These are phyloP conservation scores for Diaporthe amygdali DNA, from an alignment of 2,329 filamentous ascomycete genomes.

Conservation along the genomic window DNA sequence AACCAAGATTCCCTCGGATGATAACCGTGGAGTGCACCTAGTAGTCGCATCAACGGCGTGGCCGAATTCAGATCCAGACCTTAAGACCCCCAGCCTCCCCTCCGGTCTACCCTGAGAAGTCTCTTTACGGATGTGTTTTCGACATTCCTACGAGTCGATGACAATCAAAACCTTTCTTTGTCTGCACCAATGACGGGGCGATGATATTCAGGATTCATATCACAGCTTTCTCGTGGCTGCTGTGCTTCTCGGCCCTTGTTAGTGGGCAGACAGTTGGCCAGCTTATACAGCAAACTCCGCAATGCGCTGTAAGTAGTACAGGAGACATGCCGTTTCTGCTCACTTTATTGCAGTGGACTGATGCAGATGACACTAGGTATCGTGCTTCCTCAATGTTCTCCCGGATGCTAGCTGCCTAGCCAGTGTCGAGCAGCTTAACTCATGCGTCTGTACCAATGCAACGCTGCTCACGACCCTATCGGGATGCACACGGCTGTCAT, in stretches of 20 bases:
- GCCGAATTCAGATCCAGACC: background rate
- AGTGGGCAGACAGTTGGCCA: constrained; percentile 5
- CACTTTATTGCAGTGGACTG: background rate
- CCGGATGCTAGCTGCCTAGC: background rate
- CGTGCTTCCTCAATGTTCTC: constrained; percentile 3
- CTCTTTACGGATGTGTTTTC: background rate
- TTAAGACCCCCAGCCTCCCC: background rate
- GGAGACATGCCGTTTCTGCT: background rate
- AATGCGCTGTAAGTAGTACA: constrained; percentile 8
- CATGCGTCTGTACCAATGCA: constrained; percentile 10
- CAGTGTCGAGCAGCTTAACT: constrained; percentile 7
- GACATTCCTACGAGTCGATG: background rate
- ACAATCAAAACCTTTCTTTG: background rate
- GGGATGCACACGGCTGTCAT: constrained; percentile 7
- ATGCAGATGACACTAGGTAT: background rate
- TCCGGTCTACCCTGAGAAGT: background rate
- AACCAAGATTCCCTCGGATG: constrained; percentile 8
- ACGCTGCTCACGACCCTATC: constrained; percentile 11
- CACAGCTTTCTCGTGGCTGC: constrained; percentile 8
- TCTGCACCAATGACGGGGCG: background rate
- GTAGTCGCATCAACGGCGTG: constrained; percentile 17
- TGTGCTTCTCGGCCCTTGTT: constrained; percentile 12
- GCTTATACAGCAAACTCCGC: constrained; percentile 1
- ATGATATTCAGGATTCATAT: constrained; percentile 2
- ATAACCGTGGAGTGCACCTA: background rate